These are phyloP conservation scores for Zoysia pacifica DNA, from an alignment of 176 grass and related monocot species.

Conservation along the genomic window DNA sequence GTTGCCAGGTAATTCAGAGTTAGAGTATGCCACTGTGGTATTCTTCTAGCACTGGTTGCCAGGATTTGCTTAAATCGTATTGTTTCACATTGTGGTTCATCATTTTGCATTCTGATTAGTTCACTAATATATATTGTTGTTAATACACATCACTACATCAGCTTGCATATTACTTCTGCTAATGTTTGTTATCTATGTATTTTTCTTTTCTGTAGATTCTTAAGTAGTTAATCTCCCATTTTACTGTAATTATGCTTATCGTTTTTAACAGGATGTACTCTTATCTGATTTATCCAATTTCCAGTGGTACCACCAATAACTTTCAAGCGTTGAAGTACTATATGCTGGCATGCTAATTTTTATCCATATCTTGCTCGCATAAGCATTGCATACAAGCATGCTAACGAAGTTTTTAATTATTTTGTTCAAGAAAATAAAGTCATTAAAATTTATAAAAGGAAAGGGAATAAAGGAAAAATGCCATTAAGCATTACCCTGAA, in stretches of 20 bases:
- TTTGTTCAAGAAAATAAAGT: not conserved
- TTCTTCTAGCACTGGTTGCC: not conserved
- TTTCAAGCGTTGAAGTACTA: not conserved
- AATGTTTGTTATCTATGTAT: not conserved
- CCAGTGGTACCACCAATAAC: not conserved
- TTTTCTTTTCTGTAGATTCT: not conserved
- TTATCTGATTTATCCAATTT: not conserved
- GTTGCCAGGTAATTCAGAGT: constrained; percentile 74
- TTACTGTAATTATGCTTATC: constrained; percentile 7
- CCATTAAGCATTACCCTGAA: not conserved
- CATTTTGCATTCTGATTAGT: constrained; percentile 12
- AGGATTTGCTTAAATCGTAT: not conserved
- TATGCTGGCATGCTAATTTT: not conserved
- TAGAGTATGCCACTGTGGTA: not conserved
- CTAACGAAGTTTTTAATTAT: not conserved
- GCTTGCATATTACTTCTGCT: constrained; percentile 15
- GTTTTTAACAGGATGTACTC: not conserved
- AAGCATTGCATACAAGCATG: not conserved
- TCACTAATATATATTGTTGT: not conserved
- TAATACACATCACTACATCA: constrained; percentile 18
- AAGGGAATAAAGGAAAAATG: not conserved
- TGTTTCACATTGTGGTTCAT: constrained; percentile 31
- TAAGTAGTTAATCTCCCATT: not conserved
- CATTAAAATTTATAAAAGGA: not conserved
- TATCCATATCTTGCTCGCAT: not conserved